Evolutionary conservation across 1,284 basidiomycete genomes (phyloP).

Genomic region (Trametes pubescens): DNA sequence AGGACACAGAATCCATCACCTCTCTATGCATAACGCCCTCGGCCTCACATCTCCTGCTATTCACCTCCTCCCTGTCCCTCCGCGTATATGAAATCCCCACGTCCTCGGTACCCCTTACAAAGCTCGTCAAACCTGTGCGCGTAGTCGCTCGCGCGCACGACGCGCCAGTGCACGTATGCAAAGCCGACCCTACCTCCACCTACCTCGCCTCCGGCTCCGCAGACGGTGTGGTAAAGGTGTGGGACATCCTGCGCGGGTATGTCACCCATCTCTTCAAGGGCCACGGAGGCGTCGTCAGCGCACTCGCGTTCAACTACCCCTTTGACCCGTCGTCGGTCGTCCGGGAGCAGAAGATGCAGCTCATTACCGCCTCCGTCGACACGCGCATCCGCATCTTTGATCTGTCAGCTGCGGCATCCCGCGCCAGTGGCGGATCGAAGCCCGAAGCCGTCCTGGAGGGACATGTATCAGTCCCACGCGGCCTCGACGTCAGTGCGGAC

Average conservation of each 20-base stretch:
- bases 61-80: slow-evolving; percentile 76
- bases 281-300: slow-evolving; percentile 95
- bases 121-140: slow-evolving; percentile 69
- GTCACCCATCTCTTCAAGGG: slow-evolving; percentile 96
- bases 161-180: slow-evolving; percentile 92
- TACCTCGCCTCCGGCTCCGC: slow-evolving; percentile 95
- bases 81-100: slow-evolving; percentile 70
- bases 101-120: slow-evolving; percentile 51
- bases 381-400: slow-evolving; percentile 92
- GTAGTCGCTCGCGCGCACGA: slow-evolving; percentile 87
- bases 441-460: slow-evolving; percentile 87
- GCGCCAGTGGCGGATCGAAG: slow-evolving; percentile 65
- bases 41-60: slow-evolving; percentile 65
- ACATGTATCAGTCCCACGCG: slow-evolving; percentile 91
- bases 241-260: slow-evolving; percentile 90
- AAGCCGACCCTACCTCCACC: slow-evolving; percentile 85
- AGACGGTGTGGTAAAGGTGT: slow-evolving; percentile 97
- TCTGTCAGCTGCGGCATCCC: slow-evolving; percentile 66
- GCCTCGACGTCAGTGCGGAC: slow-evolving; percentile 84
- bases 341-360: slow-evolving; percentile 70
- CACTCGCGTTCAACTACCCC: slow-evolving; percentile 84
- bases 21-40: slow-evolving; percentile 75
- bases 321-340: slow-evolving; percentile 58
- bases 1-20: slow-evolving; percentile 74
- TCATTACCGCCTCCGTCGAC: slow-evolving; percentile 91